Evolutionary conservation across 2,329 filamentous ascomycete genomes (phyloP), one percentile per base, ranked within the genome.

Genomic region (Dothistroma pini): DNA sequence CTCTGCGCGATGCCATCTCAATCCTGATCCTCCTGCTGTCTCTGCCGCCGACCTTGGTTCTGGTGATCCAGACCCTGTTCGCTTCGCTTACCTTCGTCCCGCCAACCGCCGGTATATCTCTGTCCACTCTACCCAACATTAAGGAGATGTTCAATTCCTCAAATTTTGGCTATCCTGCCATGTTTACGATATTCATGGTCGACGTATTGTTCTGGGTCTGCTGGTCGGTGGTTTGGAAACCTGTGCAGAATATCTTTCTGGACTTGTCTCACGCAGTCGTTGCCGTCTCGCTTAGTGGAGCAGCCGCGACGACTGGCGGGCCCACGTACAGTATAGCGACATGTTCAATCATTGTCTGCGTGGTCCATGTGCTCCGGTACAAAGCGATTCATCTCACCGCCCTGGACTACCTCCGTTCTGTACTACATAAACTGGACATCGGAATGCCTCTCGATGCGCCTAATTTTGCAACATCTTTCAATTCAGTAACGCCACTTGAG

Each of bases 1-100:
- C 93, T 57, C 86, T 96, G 73, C 90, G 91, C 79, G 93, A 97
- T 79, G 96, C 93, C 63, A 91, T 97, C 77, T 92, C 93, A 74
- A 96, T 97, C 72, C 86, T 97, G 75, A 96, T 97, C 77, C 90
- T 97, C 70, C 85, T 97, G 68, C 89, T 97, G 77, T 93, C 96
- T 74, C 86, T 97, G 10, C 93, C 93, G 32, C 91, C 93, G 22
- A 88, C 93, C 71, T 87, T 93, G 61, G 84, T 97, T 71, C 93
- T 92, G 66, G 83, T 91, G 75, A 91, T 96, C 71, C 96, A 97
- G 77, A 88, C 92, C 73, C 84, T 96, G 68, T 97, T 97, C 78
- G 92, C 93, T 68, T 88, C 92, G 66, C 84, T 97, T 73, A 97
- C 93, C 53, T 96, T 97, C 74, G 91, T 96, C 65, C 90, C 92